Conservation (phyloP, 163 green algal genomes). For the Trebouxiophyceae sp. region DNA sequence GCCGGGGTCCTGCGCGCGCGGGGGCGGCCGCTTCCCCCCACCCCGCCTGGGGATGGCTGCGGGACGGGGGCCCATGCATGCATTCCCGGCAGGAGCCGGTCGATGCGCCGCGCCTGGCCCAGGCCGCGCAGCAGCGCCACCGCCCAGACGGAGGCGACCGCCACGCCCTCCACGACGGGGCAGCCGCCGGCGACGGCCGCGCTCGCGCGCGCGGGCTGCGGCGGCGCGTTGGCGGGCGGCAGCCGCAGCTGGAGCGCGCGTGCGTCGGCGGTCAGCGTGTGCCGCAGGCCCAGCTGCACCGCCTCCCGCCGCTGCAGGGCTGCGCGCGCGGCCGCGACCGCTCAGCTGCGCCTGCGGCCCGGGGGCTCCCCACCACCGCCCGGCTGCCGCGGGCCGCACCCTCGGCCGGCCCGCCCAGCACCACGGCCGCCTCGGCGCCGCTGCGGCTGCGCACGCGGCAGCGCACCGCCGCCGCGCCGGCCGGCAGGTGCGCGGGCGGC, state of each 20-base stretch:
- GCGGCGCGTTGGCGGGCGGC: slow-evolving; percentile 44
- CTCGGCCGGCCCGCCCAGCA: slow-evolving; percentile 52
- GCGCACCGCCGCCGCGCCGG: slow-evolving; percentile 39
- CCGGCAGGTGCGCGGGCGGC: slow-evolving; percentile 47
- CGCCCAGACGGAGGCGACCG: slow-evolving; percentile 63
- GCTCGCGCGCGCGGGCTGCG: slow-evolving; percentile 26
- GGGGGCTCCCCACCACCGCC: neutral
- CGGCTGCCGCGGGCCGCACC: no score
- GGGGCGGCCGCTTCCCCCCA: no score
- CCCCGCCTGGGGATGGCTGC: no score
- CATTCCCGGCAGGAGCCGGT: neutral
- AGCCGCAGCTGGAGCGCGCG: slow-evolving; percentile 58
- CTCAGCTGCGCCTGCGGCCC: no score
- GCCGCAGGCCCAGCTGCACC: slow-evolving; percentile 63
- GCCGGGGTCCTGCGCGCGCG: no score
- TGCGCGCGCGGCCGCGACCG: no score
- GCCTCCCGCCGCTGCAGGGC: slow-evolving; percentile 41
- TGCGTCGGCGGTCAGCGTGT: slow-evolving; percentile 66
- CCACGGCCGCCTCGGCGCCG: slow-evolving; percentile 36
- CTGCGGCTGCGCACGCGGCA: slow-evolving; percentile 38
- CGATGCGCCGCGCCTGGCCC: slow-evolving; percentile 41
- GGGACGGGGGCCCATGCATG: neutral
- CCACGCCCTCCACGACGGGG: slow-evolving; percentile 56
- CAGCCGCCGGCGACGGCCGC: slow-evolving; percentile 44
- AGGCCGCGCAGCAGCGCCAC: slow-evolving; percentile 65